phyloP scores from a whole-genome alignment of 2,329 filamentous ascomycete genomes.

The Monilinia fructigena region DNA sequence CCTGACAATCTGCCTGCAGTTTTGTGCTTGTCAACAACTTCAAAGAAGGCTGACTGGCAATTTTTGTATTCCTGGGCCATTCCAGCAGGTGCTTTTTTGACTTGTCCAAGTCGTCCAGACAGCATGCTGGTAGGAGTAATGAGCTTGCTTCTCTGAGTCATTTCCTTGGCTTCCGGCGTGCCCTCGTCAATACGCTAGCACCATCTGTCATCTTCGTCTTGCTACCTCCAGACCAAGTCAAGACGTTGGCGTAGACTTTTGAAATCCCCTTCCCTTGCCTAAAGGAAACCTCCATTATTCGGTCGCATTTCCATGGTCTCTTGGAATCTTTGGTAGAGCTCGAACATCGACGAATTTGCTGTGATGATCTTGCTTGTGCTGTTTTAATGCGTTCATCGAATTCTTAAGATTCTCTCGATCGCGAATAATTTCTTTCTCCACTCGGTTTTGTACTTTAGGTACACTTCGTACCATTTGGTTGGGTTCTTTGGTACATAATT shows the following conservation, averaged over 20 bases:
- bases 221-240: conserved; percentile 50
- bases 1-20: conserved; percentile 29
- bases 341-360: conserved; percentile 56
- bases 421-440: conserved; percentile 55
- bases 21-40: conserved; percentile 40
- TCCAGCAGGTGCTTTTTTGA: conserved; percentile 51
- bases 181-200: conserved; percentile 55
- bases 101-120: conserved; percentile 39
- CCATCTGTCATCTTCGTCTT: conserved; percentile 53
- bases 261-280: conserved; percentile 33
- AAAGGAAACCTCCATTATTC: conserved; percentile 40
- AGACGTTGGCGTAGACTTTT: conserved; percentile 39
- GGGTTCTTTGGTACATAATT: conserved; percentile 65
- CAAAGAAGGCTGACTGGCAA: conserved; percentile 43
- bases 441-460: conserved; percentile 64
- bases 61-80: conserved; percentile 55
- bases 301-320: conserved; percentile 43
- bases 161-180: conserved; percentile 57
- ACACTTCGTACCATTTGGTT: conserved; percentile 74
- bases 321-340: conserved; percentile 46
- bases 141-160: conserved; percentile 50
- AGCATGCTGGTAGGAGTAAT: conserved; percentile 44
- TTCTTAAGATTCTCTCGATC: conserved; percentile 57
- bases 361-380: conserved; percentile 56
- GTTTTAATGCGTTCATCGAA: conserved; percentile 56